Percentiles rank a stretch among this genome's conserved stretches.
These are phyloP conservation scores for Rhizopogon salebrosus DNA, from an alignment of 768 basidiomycete genomes.

Conservation along the genomic window DNA sequence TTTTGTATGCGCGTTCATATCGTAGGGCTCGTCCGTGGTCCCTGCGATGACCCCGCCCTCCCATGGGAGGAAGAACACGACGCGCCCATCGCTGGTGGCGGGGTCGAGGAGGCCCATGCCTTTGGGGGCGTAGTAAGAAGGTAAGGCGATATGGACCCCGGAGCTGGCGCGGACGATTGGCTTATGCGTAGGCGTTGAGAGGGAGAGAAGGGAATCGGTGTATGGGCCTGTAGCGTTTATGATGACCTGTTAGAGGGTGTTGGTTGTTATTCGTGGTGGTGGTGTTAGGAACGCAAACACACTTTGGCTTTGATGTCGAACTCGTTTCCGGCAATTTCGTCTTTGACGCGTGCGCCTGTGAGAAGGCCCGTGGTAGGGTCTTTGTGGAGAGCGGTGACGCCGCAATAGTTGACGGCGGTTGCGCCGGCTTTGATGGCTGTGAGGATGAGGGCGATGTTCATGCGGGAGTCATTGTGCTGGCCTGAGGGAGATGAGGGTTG, in stretches of 20 bases:
- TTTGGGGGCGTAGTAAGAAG: conserved; percentile 93
- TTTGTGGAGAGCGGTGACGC: conserved; percentile 78
- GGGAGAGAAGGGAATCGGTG: conserved; percentile 74
- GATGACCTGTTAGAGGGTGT: conserved; percentile 53
- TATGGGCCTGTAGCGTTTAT: conserved; percentile 98
- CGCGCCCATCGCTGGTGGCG: conserved; percentile 90
- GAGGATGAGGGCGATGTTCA: conserved; percentile 95
- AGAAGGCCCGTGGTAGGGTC: conserved; percentile 52
- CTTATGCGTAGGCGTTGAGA: conserved; percentile 72
- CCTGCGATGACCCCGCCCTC: conserved; percentile 97
- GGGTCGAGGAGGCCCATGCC: conserved; percentile 96
- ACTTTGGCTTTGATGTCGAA: conserved; percentile 82
- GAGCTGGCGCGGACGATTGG: conserved; percentile 91
- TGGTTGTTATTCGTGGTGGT: background rate
- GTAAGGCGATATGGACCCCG: conserved; percentile 94
- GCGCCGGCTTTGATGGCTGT: conserved; percentile 93
- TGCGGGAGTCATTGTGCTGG: conserved; percentile 97
- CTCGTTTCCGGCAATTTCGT: conserved; percentile 77
- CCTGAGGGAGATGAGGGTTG: conserved; percentile 37
- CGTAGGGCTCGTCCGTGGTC: conserved; percentile 84
- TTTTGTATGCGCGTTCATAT: conserved; percentile 41
- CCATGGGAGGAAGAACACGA: conserved; percentile 99
- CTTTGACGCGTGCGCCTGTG: conserved; percentile 70
- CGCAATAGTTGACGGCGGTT: conserved; percentile 82
- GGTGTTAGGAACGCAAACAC: background rate